Conservation (phyloP, 805 yeast genomes). For the Yarrowia phangngaensis region DNA sequence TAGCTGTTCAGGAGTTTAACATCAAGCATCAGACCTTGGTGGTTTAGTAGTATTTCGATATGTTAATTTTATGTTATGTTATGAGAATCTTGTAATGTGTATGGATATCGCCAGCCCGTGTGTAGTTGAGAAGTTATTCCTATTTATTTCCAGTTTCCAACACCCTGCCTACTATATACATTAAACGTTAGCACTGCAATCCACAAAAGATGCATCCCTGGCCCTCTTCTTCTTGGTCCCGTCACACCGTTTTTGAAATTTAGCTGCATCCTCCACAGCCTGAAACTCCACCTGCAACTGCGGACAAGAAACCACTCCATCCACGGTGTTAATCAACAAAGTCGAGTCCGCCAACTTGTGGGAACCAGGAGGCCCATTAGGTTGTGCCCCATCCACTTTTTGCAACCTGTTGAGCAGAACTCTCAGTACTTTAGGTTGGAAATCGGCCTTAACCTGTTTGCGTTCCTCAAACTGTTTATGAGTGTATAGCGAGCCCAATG, state of each 20-base stretch:
- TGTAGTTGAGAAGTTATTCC: no score
- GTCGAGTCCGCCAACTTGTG: neutral
- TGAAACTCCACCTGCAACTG: conserved; percentile 44
- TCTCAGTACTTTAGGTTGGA: conserved; percentile 1
- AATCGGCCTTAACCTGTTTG: conserved; percentile 10
- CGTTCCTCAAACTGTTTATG: conserved; percentile 8
- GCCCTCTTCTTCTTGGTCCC: conserved; percentile 68
- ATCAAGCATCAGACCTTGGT: conserved; percentile 35
- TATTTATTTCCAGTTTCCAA: no score
- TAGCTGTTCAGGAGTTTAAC: conserved; percentile 79
- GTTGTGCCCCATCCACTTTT: conserved; percentile 3
- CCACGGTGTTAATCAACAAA: conserved; percentile 4
- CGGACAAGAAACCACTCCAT: conserved; percentile 7
- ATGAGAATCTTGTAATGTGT: conserved; percentile 40
- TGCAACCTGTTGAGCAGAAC: neutral
- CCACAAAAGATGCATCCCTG: conserved; percentile 40
- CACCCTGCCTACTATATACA: no score
- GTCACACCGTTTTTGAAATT: conserved; percentile 60
- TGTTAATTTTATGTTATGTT: no score
- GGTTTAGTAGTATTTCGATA: conserved; percentile 18
- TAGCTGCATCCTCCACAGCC: conserved; percentile 48
- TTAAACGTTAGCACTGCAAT: no score
- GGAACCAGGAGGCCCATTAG: neutral
- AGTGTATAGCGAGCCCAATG: conserved; percentile 10
- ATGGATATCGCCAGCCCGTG: no score